Evolutionary conservation across 257 asterid species (phyloP).

Genomic region (Asclepias syriaca): DNA sequence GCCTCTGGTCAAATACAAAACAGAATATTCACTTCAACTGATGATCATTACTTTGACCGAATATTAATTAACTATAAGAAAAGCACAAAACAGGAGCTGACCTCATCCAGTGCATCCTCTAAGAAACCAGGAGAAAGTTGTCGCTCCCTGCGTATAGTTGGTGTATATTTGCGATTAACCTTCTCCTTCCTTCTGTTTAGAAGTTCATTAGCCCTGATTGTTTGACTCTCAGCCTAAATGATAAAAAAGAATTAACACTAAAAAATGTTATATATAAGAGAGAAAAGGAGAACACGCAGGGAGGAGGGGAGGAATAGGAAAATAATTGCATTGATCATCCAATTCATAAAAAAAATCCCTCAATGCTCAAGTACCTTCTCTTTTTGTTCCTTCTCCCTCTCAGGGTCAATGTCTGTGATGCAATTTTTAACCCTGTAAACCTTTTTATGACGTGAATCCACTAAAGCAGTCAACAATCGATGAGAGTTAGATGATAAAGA

Average conservation of each 20-base stretch:
- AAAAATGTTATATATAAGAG: not conserved
- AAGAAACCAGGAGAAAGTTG: constrained; percentile 97
- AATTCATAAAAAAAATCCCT: not conserved
- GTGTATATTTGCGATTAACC: constrained; percentile 82
- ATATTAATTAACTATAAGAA: not conserved
- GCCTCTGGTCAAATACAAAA: not conserved
- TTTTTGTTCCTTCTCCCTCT: constrained; percentile 94
- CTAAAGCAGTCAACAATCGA: constrained; percentile 89
- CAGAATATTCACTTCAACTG: not conserved
- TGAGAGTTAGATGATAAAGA: constrained; percentile 91
- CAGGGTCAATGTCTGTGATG: constrained; percentile 95
- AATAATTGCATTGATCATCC: not conserved
- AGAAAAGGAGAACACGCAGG: not conserved
- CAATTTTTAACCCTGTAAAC: constrained; percentile 92
- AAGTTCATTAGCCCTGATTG: constrained; percentile 80
- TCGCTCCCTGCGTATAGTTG: constrained; percentile 85
- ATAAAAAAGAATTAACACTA: not conserved
- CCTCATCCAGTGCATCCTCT: constrained; percentile 96
- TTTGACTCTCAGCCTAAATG: constrained; percentile 75
- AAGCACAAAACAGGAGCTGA: constrained; percentile 22
- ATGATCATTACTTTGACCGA: not conserved
- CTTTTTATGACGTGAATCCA: constrained; percentile 96
- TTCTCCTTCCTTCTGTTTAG: constrained; percentile 95
- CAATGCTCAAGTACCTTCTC: constrained; percentile 56
- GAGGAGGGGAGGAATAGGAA: not conserved